phyloP scores from a whole-genome alignment of 805 yeast species.

The Kodamaea leandrae region DNA sequence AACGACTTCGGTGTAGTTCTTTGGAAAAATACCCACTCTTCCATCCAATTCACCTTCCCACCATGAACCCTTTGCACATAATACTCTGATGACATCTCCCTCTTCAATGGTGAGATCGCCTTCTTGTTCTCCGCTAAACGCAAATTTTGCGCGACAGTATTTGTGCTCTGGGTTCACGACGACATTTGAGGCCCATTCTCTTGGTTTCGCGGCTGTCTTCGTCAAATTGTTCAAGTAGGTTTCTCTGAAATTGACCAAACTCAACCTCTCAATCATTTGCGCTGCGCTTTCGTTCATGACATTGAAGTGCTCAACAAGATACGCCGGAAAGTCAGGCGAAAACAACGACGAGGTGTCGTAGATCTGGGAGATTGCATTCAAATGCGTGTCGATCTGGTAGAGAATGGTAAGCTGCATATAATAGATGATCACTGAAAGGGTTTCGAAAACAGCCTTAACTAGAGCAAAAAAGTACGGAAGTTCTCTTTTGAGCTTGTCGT shows the following conservation, averaged over 20 bases:
- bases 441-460: conserved; percentile 28
- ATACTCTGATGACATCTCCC: conserved; percentile 43
- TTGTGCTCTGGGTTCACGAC: conserved; percentile 8
- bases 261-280: conserved; percentile 17
- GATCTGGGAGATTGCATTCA: conserved; percentile 17
- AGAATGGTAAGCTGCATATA: conserved; percentile 35
- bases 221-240: conserved; percentile 9
- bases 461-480: conserved; percentile 43
- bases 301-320: conserved; percentile 8
- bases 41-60: conserved; percentile 36
- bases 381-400: conserved; percentile 27
- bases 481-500: conserved; percentile 42
- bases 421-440: conserved; percentile 32
- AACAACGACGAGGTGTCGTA: conserved; percentile 13
- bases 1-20: conserved; percentile 25
- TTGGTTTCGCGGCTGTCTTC: background rate
- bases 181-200: background rate
- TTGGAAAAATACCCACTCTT: conserved; percentile 28
- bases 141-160: conserved; percentile 39
- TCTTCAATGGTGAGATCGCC: conserved; percentile 44
- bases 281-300: conserved; percentile 10
- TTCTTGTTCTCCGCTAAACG: conserved; percentile 26
- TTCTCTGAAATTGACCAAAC: conserved; percentile 24
- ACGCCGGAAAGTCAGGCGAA: conserved; percentile 4
- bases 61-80: conserved; percentile 33